These are phyloP conservation scores for Russula sp. DNA, from an alignment of 768 basidiomycete genomes.

Conservation along the genomic window DNA sequence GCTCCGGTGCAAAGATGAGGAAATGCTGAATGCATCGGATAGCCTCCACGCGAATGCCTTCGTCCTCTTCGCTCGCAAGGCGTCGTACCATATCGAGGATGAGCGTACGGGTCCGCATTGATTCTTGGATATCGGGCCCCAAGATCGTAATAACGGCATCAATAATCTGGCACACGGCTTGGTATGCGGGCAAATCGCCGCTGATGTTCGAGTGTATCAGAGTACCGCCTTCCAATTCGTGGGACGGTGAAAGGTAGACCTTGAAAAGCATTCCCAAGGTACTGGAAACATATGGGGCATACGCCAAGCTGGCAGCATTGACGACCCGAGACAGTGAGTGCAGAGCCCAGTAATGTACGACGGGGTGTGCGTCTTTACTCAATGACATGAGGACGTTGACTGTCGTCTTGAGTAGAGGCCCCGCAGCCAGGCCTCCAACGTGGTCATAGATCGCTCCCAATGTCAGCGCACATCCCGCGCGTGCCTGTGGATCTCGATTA, in stretches of 20 bases:
- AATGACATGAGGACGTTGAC: slow-evolving; percentile 94
- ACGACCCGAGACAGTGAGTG: slow-evolving; percentile 82
- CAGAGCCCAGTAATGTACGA: slow-evolving; percentile 92
- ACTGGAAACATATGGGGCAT: slow-evolving; percentile 80
- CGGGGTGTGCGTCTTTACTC: slow-evolving; percentile 91
- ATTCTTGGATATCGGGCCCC: slow-evolving; percentile 94
- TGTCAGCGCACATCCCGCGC: slow-evolving; percentile 90
- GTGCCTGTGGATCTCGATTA: slow-evolving; percentile 86
- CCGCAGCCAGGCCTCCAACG: slow-evolving; percentile 92
- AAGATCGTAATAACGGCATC: slow-evolving; percentile 91
- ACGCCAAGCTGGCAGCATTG: slow-evolving; percentile 86
- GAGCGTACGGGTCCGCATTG: slow-evolving; percentile 67
- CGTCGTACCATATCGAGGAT: slow-evolving; percentile 82
- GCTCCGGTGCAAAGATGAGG: slow-evolving; percentile 89
- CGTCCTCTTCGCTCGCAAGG: slow-evolving; percentile 80
- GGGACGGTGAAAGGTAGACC: slow-evolving; percentile 82
- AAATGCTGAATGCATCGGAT: slow-evolving; percentile 96
- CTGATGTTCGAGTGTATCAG: slow-evolving; percentile 76
- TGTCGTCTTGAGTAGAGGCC: slow-evolving; percentile 90
- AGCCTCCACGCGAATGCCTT: slow-evolving; percentile 85
- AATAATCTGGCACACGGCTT: slow-evolving; percentile 84
- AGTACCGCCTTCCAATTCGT: slow-evolving; percentile 89
- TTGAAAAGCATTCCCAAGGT: slow-evolving; percentile 89
- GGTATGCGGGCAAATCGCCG: slow-evolving; percentile 88
- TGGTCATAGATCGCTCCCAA: slow-evolving; percentile 89